These are phyloP conservation scores for Phytopythium kandeliae DNA, from an alignment of 352 stramenopile genomes.

Conservation along the genomic window DNA sequence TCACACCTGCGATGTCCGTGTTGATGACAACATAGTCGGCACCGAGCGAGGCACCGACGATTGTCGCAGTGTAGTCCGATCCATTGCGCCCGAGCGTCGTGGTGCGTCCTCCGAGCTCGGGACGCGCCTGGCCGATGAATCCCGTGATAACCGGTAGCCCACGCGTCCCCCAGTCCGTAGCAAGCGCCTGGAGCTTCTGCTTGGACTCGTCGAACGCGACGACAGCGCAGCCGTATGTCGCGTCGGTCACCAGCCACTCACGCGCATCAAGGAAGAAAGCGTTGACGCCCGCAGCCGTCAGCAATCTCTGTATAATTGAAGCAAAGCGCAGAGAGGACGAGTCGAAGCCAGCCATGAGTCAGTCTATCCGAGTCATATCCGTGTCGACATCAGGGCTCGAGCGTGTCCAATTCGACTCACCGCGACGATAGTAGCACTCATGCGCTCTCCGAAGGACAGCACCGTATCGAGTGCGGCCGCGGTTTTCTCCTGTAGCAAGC, in stretches of 20 bases:
- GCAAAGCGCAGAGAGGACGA: neutral
- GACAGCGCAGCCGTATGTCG: slow-evolving; percentile 65
- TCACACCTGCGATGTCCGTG: slow-evolving; percentile 79
- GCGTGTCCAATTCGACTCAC: no score
- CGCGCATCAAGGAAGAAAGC: slow-evolving; percentile 62
- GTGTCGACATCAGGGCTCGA: neutral
- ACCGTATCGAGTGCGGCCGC: slow-evolving; percentile 59
- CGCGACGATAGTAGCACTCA: slow-evolving; percentile 68
- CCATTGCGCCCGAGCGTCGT: slow-evolving; percentile 81
- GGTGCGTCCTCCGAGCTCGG: slow-evolving; percentile 38
- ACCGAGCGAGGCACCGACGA: slow-evolving; percentile 60
- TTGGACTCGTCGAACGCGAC: slow-evolving; percentile 78
- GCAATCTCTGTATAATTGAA: slow-evolving; percentile 19
- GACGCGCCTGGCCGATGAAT: slow-evolving; percentile 55
- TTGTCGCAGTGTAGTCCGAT: slow-evolving; percentile 80
- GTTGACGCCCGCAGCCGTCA: slow-evolving; percentile 56
- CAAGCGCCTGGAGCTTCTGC: slow-evolving; percentile 44
- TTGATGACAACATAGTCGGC: slow-evolving; percentile 85
- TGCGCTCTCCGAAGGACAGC: slow-evolving; percentile 74
- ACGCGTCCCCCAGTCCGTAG: slow-evolving; percentile 29
- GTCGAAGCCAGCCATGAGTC: neutral
- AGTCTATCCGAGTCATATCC: neutral
- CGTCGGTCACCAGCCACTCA: slow-evolving; percentile 72
- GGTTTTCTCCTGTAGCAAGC: slow-evolving; percentile 71
- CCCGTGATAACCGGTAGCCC: slow-evolving; percentile 68